Conservation (phyloP, 768 basidiomycete genomes). For the Boletus reticulatus region DNA sequence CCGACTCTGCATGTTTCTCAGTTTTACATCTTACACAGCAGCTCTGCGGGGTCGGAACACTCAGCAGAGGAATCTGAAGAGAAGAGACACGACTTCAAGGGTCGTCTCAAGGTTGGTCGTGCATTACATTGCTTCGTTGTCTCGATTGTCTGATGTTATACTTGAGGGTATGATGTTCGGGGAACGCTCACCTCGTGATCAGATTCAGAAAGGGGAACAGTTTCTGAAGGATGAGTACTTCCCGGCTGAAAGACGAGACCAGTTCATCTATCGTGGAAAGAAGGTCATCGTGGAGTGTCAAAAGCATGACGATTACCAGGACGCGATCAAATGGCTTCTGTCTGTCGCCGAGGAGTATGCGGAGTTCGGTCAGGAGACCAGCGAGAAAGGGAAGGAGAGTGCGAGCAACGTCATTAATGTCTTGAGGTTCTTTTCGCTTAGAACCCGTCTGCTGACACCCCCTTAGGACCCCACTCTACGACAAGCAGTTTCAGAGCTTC, state of each 20-base stretch:
- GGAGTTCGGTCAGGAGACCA: slow-evolving; percentile 43
- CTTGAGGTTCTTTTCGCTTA: background rate
- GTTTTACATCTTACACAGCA: slow-evolving; percentile 5
- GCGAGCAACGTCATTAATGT: slow-evolving; percentile 14
- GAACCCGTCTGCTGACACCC: slow-evolving; percentile 12
- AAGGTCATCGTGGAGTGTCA: slow-evolving; percentile 94
- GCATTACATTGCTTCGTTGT: background rate
- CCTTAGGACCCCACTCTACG: slow-evolving; percentile 55
- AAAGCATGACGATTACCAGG: slow-evolving; percentile 88
- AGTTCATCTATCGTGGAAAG: slow-evolving; percentile 91
- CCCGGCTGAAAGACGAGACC: slow-evolving; percentile 86
- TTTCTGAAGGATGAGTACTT: slow-evolving; percentile 83
- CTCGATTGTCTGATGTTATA: background rate
- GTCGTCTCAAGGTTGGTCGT: slow-evolving; percentile 29
- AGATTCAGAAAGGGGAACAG: slow-evolving; percentile 58
- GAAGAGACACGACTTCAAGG: slow-evolving; percentile 36
- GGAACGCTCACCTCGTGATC: slow-evolving; percentile 66
- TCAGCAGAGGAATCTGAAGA: slow-evolving; percentile 28
- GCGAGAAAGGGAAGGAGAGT: slow-evolving; percentile 33
- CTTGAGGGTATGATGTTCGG: slow-evolving; percentile 40
- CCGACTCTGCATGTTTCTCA: too few species aligned
- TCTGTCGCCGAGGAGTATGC: slow-evolving; percentile 61
- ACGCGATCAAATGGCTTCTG: slow-evolving; percentile 73
- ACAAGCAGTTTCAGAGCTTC: slow-evolving; percentile 58
- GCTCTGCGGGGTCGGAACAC: slow-evolving; percentile 25